Percentiles rank a stretch among this genome's conserved stretches.
These are phyloP conservation scores for Heterobasidion occidentale DNA, from an alignment of 1,284 basidiomycete species.

Conservation along the genomic window DNA sequence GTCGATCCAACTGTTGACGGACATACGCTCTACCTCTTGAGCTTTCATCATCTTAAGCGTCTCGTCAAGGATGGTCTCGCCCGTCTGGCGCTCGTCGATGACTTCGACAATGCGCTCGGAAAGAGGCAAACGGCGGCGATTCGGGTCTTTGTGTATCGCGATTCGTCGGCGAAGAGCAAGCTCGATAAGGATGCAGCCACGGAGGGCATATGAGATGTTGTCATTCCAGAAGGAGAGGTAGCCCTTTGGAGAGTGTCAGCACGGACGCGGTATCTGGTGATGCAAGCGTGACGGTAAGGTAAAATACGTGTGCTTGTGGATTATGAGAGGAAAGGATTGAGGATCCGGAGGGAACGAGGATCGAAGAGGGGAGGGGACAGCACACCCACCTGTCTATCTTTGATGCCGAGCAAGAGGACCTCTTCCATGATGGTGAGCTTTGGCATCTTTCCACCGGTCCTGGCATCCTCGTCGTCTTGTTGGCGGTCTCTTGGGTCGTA, in stretches of 20 bases:
- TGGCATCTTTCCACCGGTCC: conserved; percentile 69
- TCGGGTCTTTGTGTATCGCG: conserved; percentile 80
- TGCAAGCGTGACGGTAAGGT: not conserved
- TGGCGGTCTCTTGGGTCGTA: conserved; percentile 91
- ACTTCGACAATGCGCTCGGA: conserved; percentile 87
- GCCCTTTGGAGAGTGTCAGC: conserved; percentile 40
- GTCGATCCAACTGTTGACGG: conserved; percentile 92
- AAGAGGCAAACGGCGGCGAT: conserved; percentile 68
- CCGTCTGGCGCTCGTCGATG: conserved; percentile 84
- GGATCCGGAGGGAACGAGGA: not conserved
- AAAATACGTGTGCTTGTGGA: not conserved
- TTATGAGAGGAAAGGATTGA: not conserved
- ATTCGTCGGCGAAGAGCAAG: conserved; percentile 87
- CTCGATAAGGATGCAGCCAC: conserved; percentile 93
- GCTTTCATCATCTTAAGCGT: conserved; percentile 90
- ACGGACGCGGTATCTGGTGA: not conserved
- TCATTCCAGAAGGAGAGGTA: conserved; percentile 98
- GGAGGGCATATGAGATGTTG: conserved; percentile 93
- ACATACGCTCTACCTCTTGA: conserved; percentile 69
- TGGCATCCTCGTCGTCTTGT: conserved; percentile 64
- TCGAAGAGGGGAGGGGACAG: not conserved
- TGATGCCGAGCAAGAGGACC: conserved; percentile 84
- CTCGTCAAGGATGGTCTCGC: conserved; percentile 93
- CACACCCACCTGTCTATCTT: conserved; percentile 75
- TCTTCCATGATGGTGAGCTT: conserved; percentile 96